A percentile compares a stretch with the other conserved stretches of the same genome.
These are phyloP conservation scores for Abrus pulchellus DNA, from an alignment of 306 rosid species.

Conservation along the genomic window DNA sequence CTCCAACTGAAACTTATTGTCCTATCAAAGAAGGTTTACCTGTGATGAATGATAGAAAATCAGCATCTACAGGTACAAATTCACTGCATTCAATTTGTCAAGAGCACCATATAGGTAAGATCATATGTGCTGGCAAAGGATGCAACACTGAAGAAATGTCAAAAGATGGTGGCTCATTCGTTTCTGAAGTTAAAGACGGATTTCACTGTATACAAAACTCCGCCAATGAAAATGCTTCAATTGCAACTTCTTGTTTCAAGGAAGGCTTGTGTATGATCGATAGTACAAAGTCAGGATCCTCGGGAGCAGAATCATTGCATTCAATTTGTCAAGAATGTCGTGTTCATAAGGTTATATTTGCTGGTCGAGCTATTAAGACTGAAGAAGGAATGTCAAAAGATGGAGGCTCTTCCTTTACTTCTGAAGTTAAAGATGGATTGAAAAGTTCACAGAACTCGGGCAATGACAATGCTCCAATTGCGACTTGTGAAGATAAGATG, in stretches of 20 bases:
- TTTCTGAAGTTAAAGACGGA: conserved; percentile 18
- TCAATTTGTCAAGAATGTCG: not conserved
- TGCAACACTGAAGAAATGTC: not conserved
- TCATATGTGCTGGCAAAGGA: conserved; percentile 23
- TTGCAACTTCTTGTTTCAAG: conserved; percentile 4
- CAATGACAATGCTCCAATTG: conserved; percentile 24
- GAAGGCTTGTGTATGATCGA: conserved; percentile 22
- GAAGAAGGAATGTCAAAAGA: conserved; percentile 31
- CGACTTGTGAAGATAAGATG: conserved; percentile 28
- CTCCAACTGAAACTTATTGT: conserved; percentile 26
- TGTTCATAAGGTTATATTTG: not conserved
- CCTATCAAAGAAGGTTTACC: conserved; percentile 33
- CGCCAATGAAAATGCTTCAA: conserved; percentile 26
- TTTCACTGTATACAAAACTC: conserved; percentile 22
- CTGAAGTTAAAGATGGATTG: conserved; percentile 24
- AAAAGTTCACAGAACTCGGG: not conserved
- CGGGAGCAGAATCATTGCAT: not conserved
- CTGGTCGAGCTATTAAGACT: not conserved
- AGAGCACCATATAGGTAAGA: conserved; percentile 21
- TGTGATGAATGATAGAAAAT: conserved; percentile 16
- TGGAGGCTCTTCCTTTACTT: conserved; percentile 8
- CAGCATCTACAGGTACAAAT: conserved; percentile 13
- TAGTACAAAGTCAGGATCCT: not conserved
- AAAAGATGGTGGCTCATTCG: not conserved
- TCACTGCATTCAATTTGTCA: conserved; percentile 34